A percentile compares a stretch with the other conserved stretches of the same genome.
phyloP scores from a whole-genome alignment of 75 land plant genomes.

The Pinus tabuliformis region DNA sequence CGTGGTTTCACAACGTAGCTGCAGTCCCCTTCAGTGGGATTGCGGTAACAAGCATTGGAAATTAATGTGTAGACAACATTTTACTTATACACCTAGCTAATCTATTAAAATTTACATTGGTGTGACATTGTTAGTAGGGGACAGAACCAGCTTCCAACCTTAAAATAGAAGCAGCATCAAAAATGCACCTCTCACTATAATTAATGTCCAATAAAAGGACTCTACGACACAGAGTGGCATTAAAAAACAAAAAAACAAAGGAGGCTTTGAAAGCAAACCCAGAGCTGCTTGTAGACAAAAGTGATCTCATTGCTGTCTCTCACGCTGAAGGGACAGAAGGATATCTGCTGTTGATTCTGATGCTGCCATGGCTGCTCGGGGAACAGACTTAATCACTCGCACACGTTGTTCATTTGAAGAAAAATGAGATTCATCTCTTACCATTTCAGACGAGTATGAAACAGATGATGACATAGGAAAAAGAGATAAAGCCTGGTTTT shows the following conservation, averaged over 20 bases:
- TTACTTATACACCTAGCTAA: no score
- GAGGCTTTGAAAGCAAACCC: conserved; percentile 8
- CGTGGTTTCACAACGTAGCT: no score
- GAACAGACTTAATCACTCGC: conserved; percentile 33
- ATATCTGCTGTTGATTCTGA: conserved; percentile 36
- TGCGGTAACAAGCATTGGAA: no score
- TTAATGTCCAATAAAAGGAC: conserved; percentile 6
- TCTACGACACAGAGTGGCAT: neutral
- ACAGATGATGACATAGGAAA: conserved; percentile 8
- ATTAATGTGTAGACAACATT: no score
- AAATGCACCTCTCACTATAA: neutral
- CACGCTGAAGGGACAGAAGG: conserved; percentile 28
- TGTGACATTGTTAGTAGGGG: no score
- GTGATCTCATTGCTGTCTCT: conserved; percentile 15
- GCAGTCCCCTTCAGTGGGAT: no score
- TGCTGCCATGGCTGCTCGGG: conserved; percentile 25
- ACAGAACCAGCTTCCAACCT: no score
- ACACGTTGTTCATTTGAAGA: conserved; percentile 5
- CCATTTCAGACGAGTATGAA: neutral
- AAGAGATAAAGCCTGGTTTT: conserved; percentile 7
- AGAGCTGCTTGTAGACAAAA: neutral
- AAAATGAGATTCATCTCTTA: neutral
- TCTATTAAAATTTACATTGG: no score
- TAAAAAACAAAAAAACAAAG: neutral
- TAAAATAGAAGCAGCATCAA: neutral